Evolutionary conservation across 202 grass and related monocot genomes (phyloP), one percentile per base, ranked within the genome.

Genomic region (Elaeis oleifera): DNA sequence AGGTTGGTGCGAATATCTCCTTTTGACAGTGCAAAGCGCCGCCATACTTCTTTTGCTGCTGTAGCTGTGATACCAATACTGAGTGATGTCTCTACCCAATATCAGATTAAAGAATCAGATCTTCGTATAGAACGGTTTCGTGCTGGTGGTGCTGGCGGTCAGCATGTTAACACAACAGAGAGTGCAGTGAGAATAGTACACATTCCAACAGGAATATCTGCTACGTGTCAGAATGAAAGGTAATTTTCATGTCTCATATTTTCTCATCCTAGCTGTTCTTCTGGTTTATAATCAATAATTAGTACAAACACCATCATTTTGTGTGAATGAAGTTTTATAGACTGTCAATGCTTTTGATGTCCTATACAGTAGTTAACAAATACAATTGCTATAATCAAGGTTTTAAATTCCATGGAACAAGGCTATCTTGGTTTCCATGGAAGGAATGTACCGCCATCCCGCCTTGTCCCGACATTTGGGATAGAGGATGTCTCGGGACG

Each of bases 181-280:
- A 97, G 92, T 73, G 92, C 92, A 54, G 80, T 97, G 76, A 90
- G 92, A 65, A 97, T 97, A 76, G 71, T 91, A 59, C 88, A 97
- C 64, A 70, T 97, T 78, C 92, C 92, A 69, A 97, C 92, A 61
- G 88, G 92, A 68, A 81, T 83, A 74, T 81, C 74, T 27, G 92
- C 92, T 48, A 89, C 84, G 51, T 84, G 71, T 85, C 92, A 97
- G 74, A 97, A 97, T 59, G 92, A 97, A 84, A 86, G 92, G 92
- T 90, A 81, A 58, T 54, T 68, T 23, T 88, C 1, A 71, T 63
- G 44, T 36, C 15, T 7, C 53, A 58, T 17, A 23, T 67, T 48
- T n/a, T 72, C n/a, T 29, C 36, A 14, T 44, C 36, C 8, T 44
- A 13, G 36, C 1, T 44, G 36, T 44, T 44, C 36, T 13, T 44